Percentiles rank a stretch among this genome's conserved stretches.
These are phyloP conservation scores for Rhododendron kiyosumense DNA, from an alignment of 148 eudicot genomes.

Conservation along the genomic window DNA sequence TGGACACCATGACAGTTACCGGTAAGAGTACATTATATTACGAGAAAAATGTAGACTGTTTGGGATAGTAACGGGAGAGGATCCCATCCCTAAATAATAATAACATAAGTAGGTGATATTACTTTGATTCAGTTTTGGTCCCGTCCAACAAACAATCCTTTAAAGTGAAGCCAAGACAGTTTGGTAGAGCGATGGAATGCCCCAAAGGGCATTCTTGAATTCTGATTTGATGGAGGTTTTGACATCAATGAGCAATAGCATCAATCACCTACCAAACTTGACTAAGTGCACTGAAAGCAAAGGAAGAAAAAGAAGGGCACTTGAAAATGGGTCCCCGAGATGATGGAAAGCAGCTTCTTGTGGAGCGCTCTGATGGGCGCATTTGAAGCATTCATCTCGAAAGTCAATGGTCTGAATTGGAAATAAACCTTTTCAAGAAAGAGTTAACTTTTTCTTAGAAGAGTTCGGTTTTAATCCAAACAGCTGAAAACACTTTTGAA, in stretches of 20 bases:
- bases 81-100: not conserved
- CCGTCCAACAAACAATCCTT: not conserved
- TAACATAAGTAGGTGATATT: not conserved
- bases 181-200: not conserved
- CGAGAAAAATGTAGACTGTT: too few relatives aligned
- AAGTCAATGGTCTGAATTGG: too few relatives aligned
- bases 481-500: too few relatives aligned
- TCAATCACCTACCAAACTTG: not conserved
- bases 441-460: rapidly evolving
- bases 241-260: not conserved
- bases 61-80: not conserved
- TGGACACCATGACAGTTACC: not conserved
- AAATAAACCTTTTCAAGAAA: too few relatives aligned
- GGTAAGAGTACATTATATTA: too few relatives aligned
- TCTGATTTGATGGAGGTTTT: not conserved
- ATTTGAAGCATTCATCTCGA: too few relatives aligned
- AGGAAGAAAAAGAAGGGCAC: not conserved
- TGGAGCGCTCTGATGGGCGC: rapidly evolving
- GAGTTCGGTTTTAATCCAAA: too few relatives aligned
- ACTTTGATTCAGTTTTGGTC: not conserved
- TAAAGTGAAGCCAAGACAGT: not conserved
- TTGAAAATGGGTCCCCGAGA: not conserved
- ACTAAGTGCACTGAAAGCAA: not conserved
- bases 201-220: not conserved
- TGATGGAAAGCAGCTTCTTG: too few relatives aligned